Evolutionary conservation across 2,329 filamentous ascomycete genomes (phyloP).

Genomic region (Fusarium pseudograminearum): DNA sequence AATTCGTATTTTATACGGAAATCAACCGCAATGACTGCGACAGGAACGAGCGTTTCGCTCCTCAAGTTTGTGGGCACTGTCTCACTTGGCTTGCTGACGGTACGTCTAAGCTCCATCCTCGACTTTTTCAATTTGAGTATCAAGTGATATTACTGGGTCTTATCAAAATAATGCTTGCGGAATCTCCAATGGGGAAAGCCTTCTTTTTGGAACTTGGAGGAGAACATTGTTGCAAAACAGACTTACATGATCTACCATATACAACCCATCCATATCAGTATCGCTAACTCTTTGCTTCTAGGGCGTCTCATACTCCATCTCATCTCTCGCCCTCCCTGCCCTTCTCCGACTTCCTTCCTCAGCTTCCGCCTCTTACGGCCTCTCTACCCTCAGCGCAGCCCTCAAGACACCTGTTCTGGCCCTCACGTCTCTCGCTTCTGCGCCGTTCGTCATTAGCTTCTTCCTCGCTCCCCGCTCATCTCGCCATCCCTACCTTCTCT

Average conservation of each 20-base stretch:
- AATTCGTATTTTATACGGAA: background rate
- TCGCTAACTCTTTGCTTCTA: conserved; percentile 55
- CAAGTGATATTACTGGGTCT: conserved; percentile 18
- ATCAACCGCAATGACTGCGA: conserved; percentile 68
- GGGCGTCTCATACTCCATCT: conserved; percentile 90
- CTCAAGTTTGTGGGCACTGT: conserved; percentile 95
- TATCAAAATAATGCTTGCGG: background rate
- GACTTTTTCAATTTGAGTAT: conserved; percentile 17
- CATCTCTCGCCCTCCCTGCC: conserved; percentile 80
- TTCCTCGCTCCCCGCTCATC: conserved; percentile 77
- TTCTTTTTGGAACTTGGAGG: background rate
- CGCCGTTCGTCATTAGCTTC: conserved; percentile 82
- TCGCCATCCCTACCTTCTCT: conserved; percentile 90
- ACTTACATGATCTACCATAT: background rate
- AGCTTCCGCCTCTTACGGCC: conserved; percentile 74
- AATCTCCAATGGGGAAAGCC: background rate
- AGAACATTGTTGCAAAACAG: background rate
- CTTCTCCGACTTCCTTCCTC: conserved; percentile 85
- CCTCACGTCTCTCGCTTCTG: conserved; percentile 75
- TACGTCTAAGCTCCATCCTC: conserved; percentile 60
- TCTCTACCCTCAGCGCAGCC: conserved; percentile 73
- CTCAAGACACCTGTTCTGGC: conserved; percentile 74
- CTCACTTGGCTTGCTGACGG: conserved; percentile 87
- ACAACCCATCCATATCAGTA: background rate
- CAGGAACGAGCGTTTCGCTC: conserved; percentile 76